phyloP scores from a whole-genome alignment of 2,329 filamentous ascomycete species.

The Pseudogymnoascus sp. region DNA sequence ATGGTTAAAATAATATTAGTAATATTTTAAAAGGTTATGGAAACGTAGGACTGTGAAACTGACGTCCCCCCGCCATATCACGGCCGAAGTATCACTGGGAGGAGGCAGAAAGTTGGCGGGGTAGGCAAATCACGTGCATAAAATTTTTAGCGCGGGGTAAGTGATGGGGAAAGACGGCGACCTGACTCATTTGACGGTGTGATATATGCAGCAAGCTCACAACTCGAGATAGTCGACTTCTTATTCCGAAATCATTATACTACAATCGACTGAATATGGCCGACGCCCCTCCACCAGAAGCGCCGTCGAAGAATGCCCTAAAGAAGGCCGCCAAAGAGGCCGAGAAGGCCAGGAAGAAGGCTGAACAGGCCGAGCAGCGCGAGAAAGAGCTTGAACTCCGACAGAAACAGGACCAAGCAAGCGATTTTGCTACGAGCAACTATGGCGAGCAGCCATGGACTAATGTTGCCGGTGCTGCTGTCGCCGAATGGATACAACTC shows the following conservation, averaged over 20 bases:
- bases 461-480: slow-evolving; percentile 39
- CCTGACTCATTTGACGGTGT: background rate
- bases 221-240: background rate
- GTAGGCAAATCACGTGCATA: background rate
- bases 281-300: background rate
- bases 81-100: too few species aligned
- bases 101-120: too few species aligned
- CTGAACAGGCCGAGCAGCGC: slow-evolving; percentile 39
- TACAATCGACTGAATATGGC: background rate
- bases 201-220: background rate
- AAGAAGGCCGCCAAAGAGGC: background rate
- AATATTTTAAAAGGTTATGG: too few species aligned
- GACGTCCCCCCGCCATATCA: too few species aligned
- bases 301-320: background rate
- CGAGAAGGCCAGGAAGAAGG: background rate
- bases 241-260: background rate
- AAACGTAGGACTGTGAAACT: too few species aligned
- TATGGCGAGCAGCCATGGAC: slow-evolving; percentile 54
- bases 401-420: slow-evolving; percentile 50
- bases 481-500: slow-evolving; percentile 39
- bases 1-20: too few species aligned
- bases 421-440: slow-evolving; percentile 41
- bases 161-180: background rate
- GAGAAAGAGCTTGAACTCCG: slow-evolving; percentile 45
- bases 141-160: background rate